Base-by-base conservation (phyloP, 495 filamentous ascomycete genomes). In the Hypoxylon subgilvum region DNA sequence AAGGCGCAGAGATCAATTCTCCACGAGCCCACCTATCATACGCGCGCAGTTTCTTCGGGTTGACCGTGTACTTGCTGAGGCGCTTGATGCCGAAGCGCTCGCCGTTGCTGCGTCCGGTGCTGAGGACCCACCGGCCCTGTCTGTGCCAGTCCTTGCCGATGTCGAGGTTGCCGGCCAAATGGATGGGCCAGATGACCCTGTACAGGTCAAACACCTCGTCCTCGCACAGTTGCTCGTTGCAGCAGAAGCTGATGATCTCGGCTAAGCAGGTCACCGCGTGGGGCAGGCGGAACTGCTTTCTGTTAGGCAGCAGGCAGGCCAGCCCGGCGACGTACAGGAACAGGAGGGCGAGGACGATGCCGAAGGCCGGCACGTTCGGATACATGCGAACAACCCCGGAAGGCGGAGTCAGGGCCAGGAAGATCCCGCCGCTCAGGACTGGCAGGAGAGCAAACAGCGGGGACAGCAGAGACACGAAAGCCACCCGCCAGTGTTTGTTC, bases 221-320 rank as follows among this genome's bases (percentile, higher is more conserved):
- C 3, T 80, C 77, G 1, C 91, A 69, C 12, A 95, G 72, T 7
- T 84, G 83, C 30, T 85, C 87, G 58, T 82, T 82, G 44, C 87
- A 87, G 30, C 93, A 72, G 59, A 89, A 92, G 65, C 82, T 85
- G 54, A 92, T 77, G n/a, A 90, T 77, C 70, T 93, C 89, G 2
- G 86, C 88, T 0, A 95, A 72, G 30, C 82, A 89, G 36, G 74
- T 82, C 17, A 88, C 83, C 19, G 81, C 81, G 59, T 92, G 90
- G 0, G 90, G 88, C 8, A 91, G 79, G 16, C 84, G 77, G 46
- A 87, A 80, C 21, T 71, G 69, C 14, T 75, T 72, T 5, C 83
- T 70, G 6, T 77, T 76, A 61, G 86, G 87, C 35, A 91, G 72
- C 8, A 82, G 52, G 8, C 65, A 63, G 7, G 69, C 40, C 4